phyloP scores from a whole-genome alignment of 352 stramenopile genomes.

The Globisporangium polare region DNA sequence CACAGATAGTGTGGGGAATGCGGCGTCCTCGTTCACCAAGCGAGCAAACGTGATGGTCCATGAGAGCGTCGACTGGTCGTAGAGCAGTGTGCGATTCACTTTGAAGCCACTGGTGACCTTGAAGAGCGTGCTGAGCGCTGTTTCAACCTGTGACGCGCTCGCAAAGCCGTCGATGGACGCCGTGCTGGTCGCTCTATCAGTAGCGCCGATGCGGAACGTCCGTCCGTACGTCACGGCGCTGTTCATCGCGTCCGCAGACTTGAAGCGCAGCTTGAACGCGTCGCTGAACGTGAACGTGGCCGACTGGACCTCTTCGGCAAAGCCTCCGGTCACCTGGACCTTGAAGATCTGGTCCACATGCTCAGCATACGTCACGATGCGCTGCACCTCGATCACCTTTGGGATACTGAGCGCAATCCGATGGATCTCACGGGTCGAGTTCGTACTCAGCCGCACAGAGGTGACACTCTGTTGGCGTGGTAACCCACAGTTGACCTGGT shows the following conservation, averaged over 20 bases:
- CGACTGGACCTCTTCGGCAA: slow-evolving; percentile 34
- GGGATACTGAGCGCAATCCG: slow-evolving; percentile 43
- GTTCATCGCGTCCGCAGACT: slow-evolving; percentile 25
- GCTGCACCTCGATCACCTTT: slow-evolving; percentile 59
- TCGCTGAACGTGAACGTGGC: slow-evolving; percentile 48
- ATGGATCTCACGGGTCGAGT: slow-evolving; percentile 65
- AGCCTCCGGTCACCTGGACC: slow-evolving; percentile 43
- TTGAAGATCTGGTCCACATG: slow-evolving; percentile 56
- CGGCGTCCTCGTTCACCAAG: slow-evolving; percentile 25
- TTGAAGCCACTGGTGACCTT: slow-evolving; percentile 21
- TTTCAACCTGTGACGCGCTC: slow-evolving; percentile 30
- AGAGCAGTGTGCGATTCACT: slow-evolving; percentile 29
- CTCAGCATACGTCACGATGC: slow-evolving; percentile 46
- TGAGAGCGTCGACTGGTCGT: slow-evolving; percentile 27
- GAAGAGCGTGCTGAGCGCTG: slow-evolving; percentile 39
- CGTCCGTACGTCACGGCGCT: slow-evolving; percentile 33
- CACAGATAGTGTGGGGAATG: slow-evolving; percentile 38
- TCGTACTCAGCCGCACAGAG: slow-evolving; percentile 42
- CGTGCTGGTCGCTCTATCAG: slow-evolving; percentile 11
- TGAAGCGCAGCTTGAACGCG: slow-evolving; percentile 45
- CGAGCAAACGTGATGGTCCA: slow-evolving; percentile 59
- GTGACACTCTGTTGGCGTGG: slow-evolving; percentile 69
- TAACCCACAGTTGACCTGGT: slow-evolving; percentile 43
- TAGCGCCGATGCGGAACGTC: slow-evolving; percentile 36
- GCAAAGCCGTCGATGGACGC: slow-evolving; percentile 49